phyloP scores from a whole-genome alignment of 192 early-diverging fungal genomes.

The Backusella macrospora region DNA sequence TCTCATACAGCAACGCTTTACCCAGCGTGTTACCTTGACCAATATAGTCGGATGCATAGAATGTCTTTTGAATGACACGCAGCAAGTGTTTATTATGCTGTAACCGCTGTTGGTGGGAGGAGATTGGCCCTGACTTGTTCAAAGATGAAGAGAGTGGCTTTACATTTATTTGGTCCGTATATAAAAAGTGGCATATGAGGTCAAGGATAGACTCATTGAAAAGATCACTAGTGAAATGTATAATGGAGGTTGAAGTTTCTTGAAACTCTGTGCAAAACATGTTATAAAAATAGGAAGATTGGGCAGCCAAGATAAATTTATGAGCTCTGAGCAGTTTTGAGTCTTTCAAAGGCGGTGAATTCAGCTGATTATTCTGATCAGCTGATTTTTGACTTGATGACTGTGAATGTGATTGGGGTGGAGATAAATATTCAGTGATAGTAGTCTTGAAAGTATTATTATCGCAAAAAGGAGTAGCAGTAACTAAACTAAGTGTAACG shows the following conservation, averaged over 20 bases:
- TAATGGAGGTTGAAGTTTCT: slow-evolving; percentile 9
- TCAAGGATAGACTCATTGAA: slow-evolving; percentile 23
- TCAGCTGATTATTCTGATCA: too few relatives aligned
- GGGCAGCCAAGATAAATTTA: slow-evolving; percentile 34
- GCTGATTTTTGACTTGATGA: too few relatives aligned
- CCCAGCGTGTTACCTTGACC: slow-evolving; percentile 16
- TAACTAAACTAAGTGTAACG: background rate
- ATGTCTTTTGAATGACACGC: slow-evolving; percentile 31
- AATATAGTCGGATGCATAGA: slow-evolving; percentile 31
- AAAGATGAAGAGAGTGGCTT: background rate
- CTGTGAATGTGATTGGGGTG: background rate
- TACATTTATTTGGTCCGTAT: slow-evolving; percentile 26
- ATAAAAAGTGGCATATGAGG: slow-evolving; percentile 27
- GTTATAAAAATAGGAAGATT: slow-evolving; percentile 33
- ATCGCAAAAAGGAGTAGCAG: too few relatives aligned
- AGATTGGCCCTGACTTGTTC: background rate
- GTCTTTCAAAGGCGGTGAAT: too few relatives aligned
- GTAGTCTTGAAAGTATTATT: too few relatives aligned
- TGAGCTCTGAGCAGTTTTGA: slow-evolving; percentile 15
- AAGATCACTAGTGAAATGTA: slow-evolving; percentile 23
- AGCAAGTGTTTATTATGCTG: slow-evolving; percentile 26
- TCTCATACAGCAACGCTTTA: slow-evolving; percentile 17
- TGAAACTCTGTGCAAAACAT: slow-evolving; percentile 31
- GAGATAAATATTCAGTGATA: background rate
- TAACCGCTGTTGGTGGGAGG: background rate